Percentiles rank a stretch among this genome's conserved stretches.
Conservation (phyloP, 148 eudicot species). For the Nepenthes gracilis region DNA sequence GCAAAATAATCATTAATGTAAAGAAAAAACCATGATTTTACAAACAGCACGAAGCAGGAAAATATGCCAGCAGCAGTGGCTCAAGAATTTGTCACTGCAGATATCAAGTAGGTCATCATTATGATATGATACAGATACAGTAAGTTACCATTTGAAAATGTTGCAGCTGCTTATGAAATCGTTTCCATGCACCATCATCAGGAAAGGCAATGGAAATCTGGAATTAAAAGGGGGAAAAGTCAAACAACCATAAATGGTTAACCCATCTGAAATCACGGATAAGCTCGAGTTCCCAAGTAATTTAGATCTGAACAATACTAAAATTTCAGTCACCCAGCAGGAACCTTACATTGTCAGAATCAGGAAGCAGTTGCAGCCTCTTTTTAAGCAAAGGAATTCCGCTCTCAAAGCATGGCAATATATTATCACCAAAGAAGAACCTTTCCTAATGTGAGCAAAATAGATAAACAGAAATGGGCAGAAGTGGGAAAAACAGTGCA, state of each 20-base stretch:
- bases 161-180: conserved; percentile 95
- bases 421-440: conserved; percentile 92
- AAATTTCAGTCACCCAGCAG: background rate
- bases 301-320: conserved; percentile 10
- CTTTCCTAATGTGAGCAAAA: conserved; percentile 50
- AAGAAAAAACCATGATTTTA: too few relatives aligned
- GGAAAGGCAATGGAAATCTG: conserved; percentile 97
- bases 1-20: too few relatives aligned
- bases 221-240: conserved; percentile 3
- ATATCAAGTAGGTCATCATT: too few relatives aligned
- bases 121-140: too few relatives aligned
- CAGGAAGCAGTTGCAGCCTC: conserved; percentile 89
- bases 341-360: conserved; percentile 77
- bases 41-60: too few relatives aligned
- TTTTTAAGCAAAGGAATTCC: conserved; percentile 86
- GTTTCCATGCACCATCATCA: conserved; percentile 99
- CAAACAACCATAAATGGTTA: background rate
- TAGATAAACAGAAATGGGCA: conserved; percentile 5
- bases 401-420: conserved; percentile 97
- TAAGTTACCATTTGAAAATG: conserved; percentile 80
- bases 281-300: background rate
- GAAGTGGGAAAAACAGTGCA: background rate
- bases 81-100: too few relatives aligned
- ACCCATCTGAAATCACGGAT: background rate
- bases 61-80: too few relatives aligned